Percentiles rank a stretch among this genome's conserved stretches.
Conservation (phyloP, 257 asterid species). For the Linderniella brevidens region DNA sequence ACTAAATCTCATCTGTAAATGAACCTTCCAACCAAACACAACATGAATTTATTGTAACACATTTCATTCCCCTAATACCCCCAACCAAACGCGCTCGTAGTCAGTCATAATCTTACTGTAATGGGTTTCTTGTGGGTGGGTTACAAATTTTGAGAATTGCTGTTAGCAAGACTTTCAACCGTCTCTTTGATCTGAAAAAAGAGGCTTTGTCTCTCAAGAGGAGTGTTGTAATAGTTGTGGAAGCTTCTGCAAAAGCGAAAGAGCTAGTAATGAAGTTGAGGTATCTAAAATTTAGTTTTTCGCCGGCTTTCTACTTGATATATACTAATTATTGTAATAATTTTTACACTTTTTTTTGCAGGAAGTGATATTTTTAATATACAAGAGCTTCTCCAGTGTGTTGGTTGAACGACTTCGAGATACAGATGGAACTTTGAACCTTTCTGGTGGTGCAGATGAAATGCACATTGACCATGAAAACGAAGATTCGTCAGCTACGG, state of each 20-base stretch:
- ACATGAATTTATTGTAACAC: too few relatives aligned
- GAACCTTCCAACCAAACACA: too few relatives aligned
- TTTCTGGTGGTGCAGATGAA: conserved; percentile 39
- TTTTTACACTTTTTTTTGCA: conserved; percentile 13
- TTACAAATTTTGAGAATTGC: conserved; percentile 70
- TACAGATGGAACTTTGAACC: conserved; percentile 45
- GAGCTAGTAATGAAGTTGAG: conserved; percentile 77
- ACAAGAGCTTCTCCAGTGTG: conserved; percentile 52
- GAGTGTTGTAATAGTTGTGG: conserved; percentile 36
- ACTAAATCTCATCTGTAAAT: too few relatives aligned
- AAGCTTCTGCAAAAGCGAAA: conserved; percentile 63
- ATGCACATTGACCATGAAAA: conserved; percentile 59
- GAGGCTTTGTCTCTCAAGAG: conserved; percentile 56
- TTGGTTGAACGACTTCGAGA: conserved; percentile 69
- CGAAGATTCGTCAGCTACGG: conserved; percentile 47
- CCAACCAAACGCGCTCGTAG: too few relatives aligned
- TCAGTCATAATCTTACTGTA: too few relatives aligned
- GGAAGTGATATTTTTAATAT: conserved; percentile 57
- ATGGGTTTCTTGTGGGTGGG: neutral
- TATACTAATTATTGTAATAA: too few relatives aligned
- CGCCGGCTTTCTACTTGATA: neutral
- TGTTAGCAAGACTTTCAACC: conserved; percentile 75
- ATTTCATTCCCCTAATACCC: too few relatives aligned
- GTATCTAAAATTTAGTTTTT: conserved; percentile 14
- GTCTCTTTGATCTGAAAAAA: conserved; percentile 75